These are phyloP conservation scores for Curvularia lunata DNA, from an alignment of 2,329 filamentous ascomycete genomes.

Conservation along the genomic window DNA sequence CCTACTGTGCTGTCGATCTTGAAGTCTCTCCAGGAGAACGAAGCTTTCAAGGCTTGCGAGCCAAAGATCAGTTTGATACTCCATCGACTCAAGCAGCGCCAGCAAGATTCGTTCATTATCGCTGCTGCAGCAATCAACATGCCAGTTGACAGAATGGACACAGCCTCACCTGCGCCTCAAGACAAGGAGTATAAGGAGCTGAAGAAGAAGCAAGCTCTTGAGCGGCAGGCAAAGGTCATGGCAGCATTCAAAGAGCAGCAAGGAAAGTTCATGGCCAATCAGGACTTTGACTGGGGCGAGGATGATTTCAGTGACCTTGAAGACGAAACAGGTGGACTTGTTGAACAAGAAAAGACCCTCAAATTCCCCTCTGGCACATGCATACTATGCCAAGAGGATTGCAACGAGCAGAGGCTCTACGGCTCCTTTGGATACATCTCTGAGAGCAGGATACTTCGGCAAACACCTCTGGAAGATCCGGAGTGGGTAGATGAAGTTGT, in stretches of 20 bases:
- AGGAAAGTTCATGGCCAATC: slow-evolving; percentile 89
- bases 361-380: slow-evolving; percentile 93
- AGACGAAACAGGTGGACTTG: slow-evolving; percentile 62
- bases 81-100: slow-evolving; percentile 82
- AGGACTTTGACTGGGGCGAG: slow-evolving; percentile 88
- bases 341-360: slow-evolving; percentile 75
- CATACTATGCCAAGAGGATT: slow-evolving; percentile 95
- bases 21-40: slow-evolving; percentile 64
- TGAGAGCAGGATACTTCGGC: slow-evolving; percentile 83
- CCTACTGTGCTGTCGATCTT: slow-evolving; percentile 61
- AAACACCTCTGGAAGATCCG: slow-evolving; percentile 81
- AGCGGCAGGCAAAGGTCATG: slow-evolving; percentile 92
- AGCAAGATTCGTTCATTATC: slow-evolving; percentile 72
- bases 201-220: slow-evolving; percentile 89
- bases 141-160: slow-evolving; percentile 78
- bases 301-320: slow-evolving; percentile 78
- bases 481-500: slow-evolving; percentile 86
- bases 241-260: slow-evolving; percentile 98
- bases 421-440: slow-evolving; percentile 91
- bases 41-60: slow-evolving; percentile 81
- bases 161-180: slow-evolving; percentile 75
- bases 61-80: slow-evolving; percentile 85
- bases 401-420: slow-evolving; percentile 84
- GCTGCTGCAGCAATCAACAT: slow-evolving; percentile 67
- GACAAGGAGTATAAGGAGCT: slow-evolving; percentile 79